Evolutionary conservation across 768 basidiomycete species (phyloP), one percentile per base, ranked within the genome.

Genomic region (Russula abietina): DNA sequence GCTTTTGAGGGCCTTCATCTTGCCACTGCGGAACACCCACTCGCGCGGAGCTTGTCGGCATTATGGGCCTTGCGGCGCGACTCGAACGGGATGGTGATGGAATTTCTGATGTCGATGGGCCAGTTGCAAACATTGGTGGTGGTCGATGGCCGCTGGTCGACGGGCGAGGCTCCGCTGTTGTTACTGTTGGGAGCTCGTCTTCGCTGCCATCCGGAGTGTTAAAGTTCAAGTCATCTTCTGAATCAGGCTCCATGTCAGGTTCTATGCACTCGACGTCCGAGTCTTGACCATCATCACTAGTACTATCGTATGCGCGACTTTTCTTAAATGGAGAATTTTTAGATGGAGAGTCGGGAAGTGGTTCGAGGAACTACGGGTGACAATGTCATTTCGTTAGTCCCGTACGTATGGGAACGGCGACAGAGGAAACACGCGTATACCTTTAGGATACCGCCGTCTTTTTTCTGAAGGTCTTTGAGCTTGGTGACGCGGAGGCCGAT

Each of bases 401-500:
- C 10, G n/a, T n/a, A 55, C 16, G 33, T 14, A 12, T 36, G 36
- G 17, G 56, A 11, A 11, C 10, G 26, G 32, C 60, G 60, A 43
- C 46, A 57, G 16, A 41, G 49, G 41, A 9, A 46, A 39, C 38
- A 6, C 14, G 16, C 36, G 12, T 17, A 70, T 80, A 57, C 93
- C 60, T 85, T 80, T 71, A 89, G 88, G 64, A 97, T 92, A 0
- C 91, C 69, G 24, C 76, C 72, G 1, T 73, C 75, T 16, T 74
- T 72, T 7, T 78, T 78, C 61, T 81, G 80, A 33, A 95, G 74
- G 74, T 99, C 96, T 70, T 90, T 91, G 67, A 99, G 75, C 65
- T 91, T 95, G 4, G 91, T 94, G 11, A 96, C 80, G 50, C 95
- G 79, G 30, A 99, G 75, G 6, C 96, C 96, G 66, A 99, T 88